Percentiles rank a stretch among this genome's conserved stretches.
phyloP scores from a whole-genome alignment of 345 rosid species.

The Citrus trifoliata region DNA sequence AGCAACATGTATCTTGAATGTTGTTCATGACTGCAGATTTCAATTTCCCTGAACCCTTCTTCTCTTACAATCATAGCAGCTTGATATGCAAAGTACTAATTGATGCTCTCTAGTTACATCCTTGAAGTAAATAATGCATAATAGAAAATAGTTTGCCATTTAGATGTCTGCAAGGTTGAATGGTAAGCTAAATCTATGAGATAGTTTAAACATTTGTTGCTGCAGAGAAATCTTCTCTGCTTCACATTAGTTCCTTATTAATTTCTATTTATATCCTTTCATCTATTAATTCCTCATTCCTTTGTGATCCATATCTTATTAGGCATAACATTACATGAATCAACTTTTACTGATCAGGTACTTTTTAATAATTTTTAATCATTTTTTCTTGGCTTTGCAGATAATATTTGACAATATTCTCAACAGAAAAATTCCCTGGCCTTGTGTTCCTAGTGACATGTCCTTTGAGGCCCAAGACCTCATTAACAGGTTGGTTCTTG shows the following conservation, averaged over 20 bases:
- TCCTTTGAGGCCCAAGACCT: slow-evolving; percentile 79
- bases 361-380: slow-evolving; percentile 7
- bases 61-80: background rate
- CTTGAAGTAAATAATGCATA: background rate
- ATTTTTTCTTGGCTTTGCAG: slow-evolving; percentile 37
- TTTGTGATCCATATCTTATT: background rate
- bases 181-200: background rate
- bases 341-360: background rate
- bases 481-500: slow-evolving; percentile 56
- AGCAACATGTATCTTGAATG: background rate
- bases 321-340: background rate
- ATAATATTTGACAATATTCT: slow-evolving; percentile 78
- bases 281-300: background rate
- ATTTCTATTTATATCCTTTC: background rate
- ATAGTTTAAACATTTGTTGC: background rate
- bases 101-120: background rate
- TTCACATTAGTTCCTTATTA: background rate
- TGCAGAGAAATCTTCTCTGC: background rate
- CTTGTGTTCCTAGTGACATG: slow-evolving; percentile 60
- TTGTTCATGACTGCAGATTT: background rate
- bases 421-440: slow-evolving; percentile 78
- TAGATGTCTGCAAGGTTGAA: background rate
- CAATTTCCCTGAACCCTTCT: background rate
- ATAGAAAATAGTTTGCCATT: background rate
- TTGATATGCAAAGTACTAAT: slow-evolving; percentile 1